These are phyloP conservation scores for Limnanthes douglasii DNA, from an alignment of 345 rosid genomes.

Conservation along the genomic window DNA sequence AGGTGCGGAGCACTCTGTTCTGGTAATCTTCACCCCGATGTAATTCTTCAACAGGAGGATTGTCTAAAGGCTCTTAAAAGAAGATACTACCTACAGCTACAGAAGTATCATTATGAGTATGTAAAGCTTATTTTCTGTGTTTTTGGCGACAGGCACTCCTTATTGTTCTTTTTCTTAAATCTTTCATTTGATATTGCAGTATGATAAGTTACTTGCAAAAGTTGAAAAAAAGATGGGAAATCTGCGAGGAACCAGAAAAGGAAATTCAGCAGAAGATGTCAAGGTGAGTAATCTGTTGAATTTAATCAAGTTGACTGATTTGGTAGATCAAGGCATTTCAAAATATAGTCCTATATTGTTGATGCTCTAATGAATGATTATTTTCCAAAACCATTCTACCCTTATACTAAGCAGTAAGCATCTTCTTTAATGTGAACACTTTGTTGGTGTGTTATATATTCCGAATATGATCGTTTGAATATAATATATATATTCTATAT, in stretches of 20 bases:
- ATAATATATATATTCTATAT: too few species aligned
- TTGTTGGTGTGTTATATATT: constrained; percentile 7
- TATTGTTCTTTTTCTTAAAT: constrained; percentile 10
- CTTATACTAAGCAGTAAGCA: background rate
- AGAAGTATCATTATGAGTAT: constrained; percentile 74
- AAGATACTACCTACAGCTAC: constrained; percentile 42
- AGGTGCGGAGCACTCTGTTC: constrained; percentile 74
- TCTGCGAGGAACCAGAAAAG: constrained; percentile 49
- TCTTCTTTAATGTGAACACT: constrained; percentile 3
- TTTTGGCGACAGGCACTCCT: background rate
- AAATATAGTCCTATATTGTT: background rate
- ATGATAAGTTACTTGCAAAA: constrained; percentile 51
- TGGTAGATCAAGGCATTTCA: background rate
- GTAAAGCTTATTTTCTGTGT: constrained; percentile 14
- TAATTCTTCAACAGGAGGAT: constrained; percentile 32
- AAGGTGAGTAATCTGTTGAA: constrained; percentile 38
- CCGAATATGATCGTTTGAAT: too few species aligned
- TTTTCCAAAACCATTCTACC: background rate
- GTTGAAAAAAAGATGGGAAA: constrained; percentile 71
- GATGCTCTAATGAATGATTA: background rate
- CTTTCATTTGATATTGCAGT: constrained; percentile 35
- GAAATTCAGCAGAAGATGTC: constrained; percentile 33
- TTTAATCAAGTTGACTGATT: background rate
- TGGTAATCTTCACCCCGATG: constrained; percentile 79
- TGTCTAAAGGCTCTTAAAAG: constrained; percentile 33